Evolutionary conservation across 176 grass and related monocot genomes (phyloP), one percentile per base, ranked within the genome.

Genomic region (Triticum turgidum): DNA sequence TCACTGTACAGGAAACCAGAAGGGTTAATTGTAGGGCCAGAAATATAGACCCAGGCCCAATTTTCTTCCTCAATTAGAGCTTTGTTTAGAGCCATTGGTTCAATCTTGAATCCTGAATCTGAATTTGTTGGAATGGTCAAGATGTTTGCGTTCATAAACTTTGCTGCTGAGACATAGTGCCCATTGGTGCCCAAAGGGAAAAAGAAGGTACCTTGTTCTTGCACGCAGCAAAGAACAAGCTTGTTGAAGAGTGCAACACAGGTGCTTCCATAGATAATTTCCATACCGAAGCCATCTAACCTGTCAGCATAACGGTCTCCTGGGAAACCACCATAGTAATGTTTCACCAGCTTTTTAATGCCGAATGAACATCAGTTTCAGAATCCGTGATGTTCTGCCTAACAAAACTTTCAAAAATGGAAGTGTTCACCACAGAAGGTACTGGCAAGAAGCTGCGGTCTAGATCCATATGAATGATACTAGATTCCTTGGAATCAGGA

Each of bases 341-440:
- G 86, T 86, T 68, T 86, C 29, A 94, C 90, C 51, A 98, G 84
- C 49, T 86, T 72, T n/a, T 92, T 74, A 80, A 98, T 95, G 58
- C 67, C 89, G 51, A 69, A 34, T 34, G 49, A 24, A 98, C 81
- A 92, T 95, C 93, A 2, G 89, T 92, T 89, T 98, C 96, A 74
- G 96, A 92, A 45, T 94, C 93, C 20, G 71, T 66, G 63, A 98
- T 89, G 70, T 98, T 95, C 65, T 98, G 96, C 66, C 91, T 95
- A 39, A 89, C 91, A 91, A 98, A 98, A 85, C 96, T 94, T 88
- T 98, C 91, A 80, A 95, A 98, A 70, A 98, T 93, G 76, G 86
- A 95, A 7, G 88, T 67, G 24, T 96, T 95, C 13, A 94, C 91
- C 49, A 39, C 86, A 85, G 86, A 93, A 79, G 93, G 91, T 72